Evolutionary conservation across 306 rosid genomes (phyloP).

Genomic region (Cucurbita pepo): DNA sequence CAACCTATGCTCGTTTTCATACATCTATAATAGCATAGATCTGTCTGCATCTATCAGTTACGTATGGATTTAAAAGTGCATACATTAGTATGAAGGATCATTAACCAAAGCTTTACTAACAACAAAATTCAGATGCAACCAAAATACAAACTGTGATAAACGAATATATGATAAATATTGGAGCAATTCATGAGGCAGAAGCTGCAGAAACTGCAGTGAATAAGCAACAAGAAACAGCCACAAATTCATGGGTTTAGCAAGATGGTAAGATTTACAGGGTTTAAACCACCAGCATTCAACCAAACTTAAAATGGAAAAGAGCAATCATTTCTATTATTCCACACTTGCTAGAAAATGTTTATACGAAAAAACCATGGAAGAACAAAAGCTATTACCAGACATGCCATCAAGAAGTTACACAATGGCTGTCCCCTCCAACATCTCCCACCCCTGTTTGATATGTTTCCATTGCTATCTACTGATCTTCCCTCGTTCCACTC

Average conservation of each 20-base stretch:
- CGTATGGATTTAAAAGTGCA: too few relatives aligned
- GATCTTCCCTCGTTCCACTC: constrained; percentile 72
- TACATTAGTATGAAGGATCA: background rate
- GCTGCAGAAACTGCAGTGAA: background rate
- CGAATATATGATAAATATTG: background rate
- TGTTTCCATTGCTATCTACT: constrained; percentile 9
- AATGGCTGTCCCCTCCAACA: constrained; percentile 90
- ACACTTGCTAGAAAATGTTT: constrained; percentile 50
- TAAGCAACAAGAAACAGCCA: background rate
- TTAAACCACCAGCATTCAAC: background rate
- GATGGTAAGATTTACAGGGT: background rate
- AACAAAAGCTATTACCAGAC: constrained; percentile 85
- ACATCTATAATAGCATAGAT: background rate
- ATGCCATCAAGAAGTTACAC: constrained; percentile 96
- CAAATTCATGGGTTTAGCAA: background rate
- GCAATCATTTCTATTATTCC: background rate
- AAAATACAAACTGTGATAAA: background rate
- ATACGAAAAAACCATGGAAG: constrained; percentile 94
- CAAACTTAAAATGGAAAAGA: background rate
- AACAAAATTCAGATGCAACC: background rate
- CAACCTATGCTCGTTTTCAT: background rate
- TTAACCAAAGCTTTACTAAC: background rate
- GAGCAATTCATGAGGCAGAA: background rate
- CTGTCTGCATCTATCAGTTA: background rate
- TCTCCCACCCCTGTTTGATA: constrained; percentile 28